Conservation (phyloP, 768 basidiomycete genomes). For the Termitomyces sp. region DNA sequence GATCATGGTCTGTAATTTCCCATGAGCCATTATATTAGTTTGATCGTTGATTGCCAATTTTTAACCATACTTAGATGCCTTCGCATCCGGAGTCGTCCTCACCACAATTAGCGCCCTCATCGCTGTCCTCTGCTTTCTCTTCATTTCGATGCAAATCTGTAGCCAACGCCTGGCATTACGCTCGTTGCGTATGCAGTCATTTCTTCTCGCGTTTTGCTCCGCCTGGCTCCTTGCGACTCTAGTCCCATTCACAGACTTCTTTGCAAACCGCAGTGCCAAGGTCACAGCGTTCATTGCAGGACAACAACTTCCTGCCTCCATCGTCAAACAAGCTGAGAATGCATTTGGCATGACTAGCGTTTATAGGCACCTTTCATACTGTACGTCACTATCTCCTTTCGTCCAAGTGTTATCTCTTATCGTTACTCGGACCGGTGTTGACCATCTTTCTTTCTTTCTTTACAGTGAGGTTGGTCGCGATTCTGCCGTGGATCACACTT, state of each 20-base stretch:
- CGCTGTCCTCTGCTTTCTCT: conserved; percentile 25
- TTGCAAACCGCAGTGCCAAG: conserved; percentile 41
- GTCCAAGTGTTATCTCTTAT: conserved; percentile 1
- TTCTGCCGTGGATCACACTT: conserved; percentile 52
- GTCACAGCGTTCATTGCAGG: conserved; percentile 40
- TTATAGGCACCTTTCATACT: conserved; percentile 43
- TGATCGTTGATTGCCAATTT: neutral
- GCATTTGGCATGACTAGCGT: conserved; percentile 36
- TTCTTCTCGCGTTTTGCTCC: conserved; percentile 38
- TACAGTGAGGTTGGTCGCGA: conserved; percentile 45
- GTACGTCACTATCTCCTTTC: conserved; percentile 31
- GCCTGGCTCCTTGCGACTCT: conserved; percentile 40
- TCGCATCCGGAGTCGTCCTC: conserved; percentile 33
- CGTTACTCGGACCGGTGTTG: neutral
- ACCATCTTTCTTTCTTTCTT: neutral
- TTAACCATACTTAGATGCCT: conserved; percentile 30
- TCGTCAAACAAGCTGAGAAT: conserved; percentile 34
- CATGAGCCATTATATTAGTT: too few species aligned
- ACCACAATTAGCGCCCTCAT: conserved; percentile 33
- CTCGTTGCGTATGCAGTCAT: conserved; percentile 31
- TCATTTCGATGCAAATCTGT: conserved; percentile 21
- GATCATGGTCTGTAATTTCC: conserved; percentile 26
- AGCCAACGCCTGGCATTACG: conserved; percentile 20
- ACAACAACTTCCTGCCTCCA: conserved; percentile 29
- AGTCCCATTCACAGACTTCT: conserved; percentile 21